Evolutionary conservation across 192 early-diverging fungal genomes (phyloP).

Genomic region (Coemansia sp.): DNA sequence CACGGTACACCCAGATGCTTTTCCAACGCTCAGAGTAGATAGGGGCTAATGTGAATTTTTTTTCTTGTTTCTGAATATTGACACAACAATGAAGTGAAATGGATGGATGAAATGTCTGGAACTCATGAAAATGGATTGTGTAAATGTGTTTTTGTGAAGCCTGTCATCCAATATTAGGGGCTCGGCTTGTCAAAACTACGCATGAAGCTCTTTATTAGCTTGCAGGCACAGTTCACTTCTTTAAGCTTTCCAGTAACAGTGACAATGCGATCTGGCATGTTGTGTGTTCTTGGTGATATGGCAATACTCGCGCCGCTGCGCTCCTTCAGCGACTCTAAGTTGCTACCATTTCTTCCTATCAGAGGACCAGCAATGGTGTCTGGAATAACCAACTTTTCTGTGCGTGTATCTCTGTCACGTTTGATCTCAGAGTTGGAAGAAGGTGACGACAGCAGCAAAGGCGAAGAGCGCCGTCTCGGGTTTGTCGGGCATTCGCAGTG

Average conservation of each 20-base stretch:
- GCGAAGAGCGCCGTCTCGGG: neutral
- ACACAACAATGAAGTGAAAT: no score
- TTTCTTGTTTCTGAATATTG: no score
- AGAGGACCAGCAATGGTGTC: constrained; percentile 40
- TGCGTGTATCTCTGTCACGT: neutral
- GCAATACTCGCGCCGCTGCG: constrained; percentile 37
- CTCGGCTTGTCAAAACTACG: constrained; percentile 25
- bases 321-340: constrained; percentile 16
- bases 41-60: no score
- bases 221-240: constrained; percentile 25
- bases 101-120: constrained; percentile 3
- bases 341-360: constrained; percentile 44
- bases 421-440: neutral
- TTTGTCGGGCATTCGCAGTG: neutral
- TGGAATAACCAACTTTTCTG: constrained; percentile 40
- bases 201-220: constrained; percentile 25
- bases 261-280: constrained; percentile 37
- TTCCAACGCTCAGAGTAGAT: constrained; percentile 19
- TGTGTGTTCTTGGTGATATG: constrained; percentile 33
- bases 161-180: neutral
- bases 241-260: constrained; percentile 25
- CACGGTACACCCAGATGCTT: constrained; percentile 33
- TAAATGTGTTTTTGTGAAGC: constrained; percentile 3
- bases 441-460: neutral
- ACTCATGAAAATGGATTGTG: neutral